These are phyloP conservation scores for Erysimum cheiri DNA, from an alignment of 441 rosid species.

Conservation along the genomic window DNA sequence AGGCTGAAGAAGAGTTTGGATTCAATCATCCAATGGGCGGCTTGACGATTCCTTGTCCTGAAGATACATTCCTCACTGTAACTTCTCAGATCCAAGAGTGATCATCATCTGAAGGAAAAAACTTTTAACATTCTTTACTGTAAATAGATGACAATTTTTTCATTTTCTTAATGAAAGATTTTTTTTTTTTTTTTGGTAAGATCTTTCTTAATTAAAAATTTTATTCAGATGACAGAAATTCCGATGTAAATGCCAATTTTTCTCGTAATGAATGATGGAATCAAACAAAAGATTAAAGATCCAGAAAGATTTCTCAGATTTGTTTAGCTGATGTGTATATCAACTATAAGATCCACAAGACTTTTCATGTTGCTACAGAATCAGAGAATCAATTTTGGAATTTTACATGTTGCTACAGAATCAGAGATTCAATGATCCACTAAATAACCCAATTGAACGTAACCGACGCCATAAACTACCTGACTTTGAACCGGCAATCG, in stretches of 20 bases:
- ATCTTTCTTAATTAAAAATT: slow-evolving; percentile 20
- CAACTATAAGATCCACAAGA: slow-evolving; percentile 13
- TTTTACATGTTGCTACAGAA: slow-evolving; percentile 11
- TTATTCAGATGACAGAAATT: background rate
- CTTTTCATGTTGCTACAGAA: slow-evolving; percentile 16
- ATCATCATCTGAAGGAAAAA: background rate
- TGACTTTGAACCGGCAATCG: slow-evolving; percentile 3
- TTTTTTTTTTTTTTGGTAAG: too few species aligned
- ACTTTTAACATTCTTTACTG: background rate
- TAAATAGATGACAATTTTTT: slow-evolving; percentile 17
- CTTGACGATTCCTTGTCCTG: slow-evolving; percentile 58
- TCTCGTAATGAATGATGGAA: background rate
- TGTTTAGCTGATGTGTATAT: background rate
- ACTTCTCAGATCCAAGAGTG: slow-evolving; percentile 43
- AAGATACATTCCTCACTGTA: slow-evolving; percentile 24
- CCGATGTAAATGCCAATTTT: background rate
- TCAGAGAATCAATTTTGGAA: slow-evolving; percentile 8
- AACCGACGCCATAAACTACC: slow-evolving; percentile 12
- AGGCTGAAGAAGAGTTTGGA: slow-evolving; percentile 57
- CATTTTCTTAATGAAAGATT: slow-evolving; percentile 12
- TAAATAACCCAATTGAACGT: background rate
- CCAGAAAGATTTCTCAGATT: slow-evolving; percentile 26
- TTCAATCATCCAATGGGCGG: slow-evolving; percentile 65
- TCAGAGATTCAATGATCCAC: slow-evolving; percentile 2
- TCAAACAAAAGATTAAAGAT: slow-evolving; percentile 3